phyloP scores from a whole-genome alignment of 495 filamentous ascomycete species.

The Oleoguttula mirabilis region DNA sequence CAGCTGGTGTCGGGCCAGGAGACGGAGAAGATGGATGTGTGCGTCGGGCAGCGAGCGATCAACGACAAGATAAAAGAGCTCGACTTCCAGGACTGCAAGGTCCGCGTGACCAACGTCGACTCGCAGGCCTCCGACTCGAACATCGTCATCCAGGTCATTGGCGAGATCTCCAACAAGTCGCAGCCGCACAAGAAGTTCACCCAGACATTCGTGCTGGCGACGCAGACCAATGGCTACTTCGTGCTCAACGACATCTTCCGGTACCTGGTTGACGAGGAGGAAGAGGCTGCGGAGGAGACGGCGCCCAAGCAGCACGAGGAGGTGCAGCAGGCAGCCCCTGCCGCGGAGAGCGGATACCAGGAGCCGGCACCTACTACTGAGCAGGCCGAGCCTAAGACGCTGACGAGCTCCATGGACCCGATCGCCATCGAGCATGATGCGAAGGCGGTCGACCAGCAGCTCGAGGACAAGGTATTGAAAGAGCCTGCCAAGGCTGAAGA shows the following conservation, averaged over 20 bases:
- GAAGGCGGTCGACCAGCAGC: conserved; percentile 44
- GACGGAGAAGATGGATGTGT: conserved; percentile 70
- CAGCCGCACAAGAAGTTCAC: conserved; percentile 85
- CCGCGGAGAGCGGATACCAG: conserved; percentile 28
- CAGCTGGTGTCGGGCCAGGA: conserved; percentile 48
- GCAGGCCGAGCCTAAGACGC: conserved; percentile 22
- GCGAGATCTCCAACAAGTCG: conserved; percentile 89
- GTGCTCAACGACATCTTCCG: conserved; percentile 97
- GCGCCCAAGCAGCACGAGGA: conserved; percentile 35
- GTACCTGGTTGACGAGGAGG: conserved; percentile 71
- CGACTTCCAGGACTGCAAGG: conserved; percentile 95
- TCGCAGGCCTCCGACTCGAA: conserved; percentile 82
- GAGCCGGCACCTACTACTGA: conserved; percentile 26
- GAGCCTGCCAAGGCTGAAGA: conserved; percentile 12
- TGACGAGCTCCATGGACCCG: conserved; percentile 27
- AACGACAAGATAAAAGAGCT: conserved; percentile 84
- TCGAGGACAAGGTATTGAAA: conserved; percentile 34
- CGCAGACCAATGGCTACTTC: conserved; percentile 94
- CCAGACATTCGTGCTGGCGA: conserved; percentile 95
- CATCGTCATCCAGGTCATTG: conserved; percentile 94
- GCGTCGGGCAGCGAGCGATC: conserved; percentile 73
- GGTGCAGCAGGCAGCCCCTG: conserved; percentile 30
- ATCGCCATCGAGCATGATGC: conserved; percentile 32
- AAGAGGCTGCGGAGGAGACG: conserved; percentile 46
- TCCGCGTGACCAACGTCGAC: conserved; percentile 94